phyloP scores from a whole-genome alignment of 75 land plant genomes.

The Pinus tabuliformis region DNA sequence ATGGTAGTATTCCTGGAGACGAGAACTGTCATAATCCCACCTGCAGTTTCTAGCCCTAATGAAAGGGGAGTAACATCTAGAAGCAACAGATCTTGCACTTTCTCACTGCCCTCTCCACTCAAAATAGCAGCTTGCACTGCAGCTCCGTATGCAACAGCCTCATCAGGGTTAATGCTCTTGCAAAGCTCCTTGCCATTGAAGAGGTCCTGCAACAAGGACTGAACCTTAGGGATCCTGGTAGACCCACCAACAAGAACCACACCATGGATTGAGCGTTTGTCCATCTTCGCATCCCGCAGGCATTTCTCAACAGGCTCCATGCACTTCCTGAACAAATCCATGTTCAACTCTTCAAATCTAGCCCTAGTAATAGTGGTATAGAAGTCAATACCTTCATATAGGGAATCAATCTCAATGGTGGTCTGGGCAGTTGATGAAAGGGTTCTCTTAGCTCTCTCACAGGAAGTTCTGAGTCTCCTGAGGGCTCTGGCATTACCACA shows the following conservation, averaged over 20 bases:
- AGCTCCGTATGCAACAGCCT: constrained; percentile 42
- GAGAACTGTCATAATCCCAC: constrained; percentile 29
- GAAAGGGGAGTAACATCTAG: constrained; percentile 40
- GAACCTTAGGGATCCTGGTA: constrained; percentile 37
- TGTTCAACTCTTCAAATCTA: too few relatives aligned
- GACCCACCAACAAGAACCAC: constrained; percentile 41
- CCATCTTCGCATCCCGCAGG: too few relatives aligned
- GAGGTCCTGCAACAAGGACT: constrained; percentile 36
- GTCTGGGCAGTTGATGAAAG: too few relatives aligned
- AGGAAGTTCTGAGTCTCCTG: too few relatives aligned
- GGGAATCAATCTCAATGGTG: too few relatives aligned
- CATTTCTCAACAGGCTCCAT: too few relatives aligned
- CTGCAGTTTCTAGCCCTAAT: constrained; percentile 45
- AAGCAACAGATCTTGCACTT: constrained; percentile 39
- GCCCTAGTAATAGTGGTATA: too few relatives aligned
- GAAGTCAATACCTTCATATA: too few relatives aligned
- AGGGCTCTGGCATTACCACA: too few relatives aligned
- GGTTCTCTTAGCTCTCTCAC: too few relatives aligned
- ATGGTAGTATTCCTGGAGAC: constrained; percentile 30
- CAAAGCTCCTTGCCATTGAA: too few relatives aligned
- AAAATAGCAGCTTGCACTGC: constrained; percentile 41
- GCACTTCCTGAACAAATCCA: too few relatives aligned
- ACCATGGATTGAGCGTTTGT: constrained; percentile 16
- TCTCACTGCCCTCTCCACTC: constrained; percentile 49
- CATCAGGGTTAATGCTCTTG: constrained; percentile 6